Percentiles rank a stretch among this genome's conserved stretches.
phyloP scores from a whole-genome alignment of 2,329 filamentous ascomycete species.

The Xylariaceae sp. region DNA sequence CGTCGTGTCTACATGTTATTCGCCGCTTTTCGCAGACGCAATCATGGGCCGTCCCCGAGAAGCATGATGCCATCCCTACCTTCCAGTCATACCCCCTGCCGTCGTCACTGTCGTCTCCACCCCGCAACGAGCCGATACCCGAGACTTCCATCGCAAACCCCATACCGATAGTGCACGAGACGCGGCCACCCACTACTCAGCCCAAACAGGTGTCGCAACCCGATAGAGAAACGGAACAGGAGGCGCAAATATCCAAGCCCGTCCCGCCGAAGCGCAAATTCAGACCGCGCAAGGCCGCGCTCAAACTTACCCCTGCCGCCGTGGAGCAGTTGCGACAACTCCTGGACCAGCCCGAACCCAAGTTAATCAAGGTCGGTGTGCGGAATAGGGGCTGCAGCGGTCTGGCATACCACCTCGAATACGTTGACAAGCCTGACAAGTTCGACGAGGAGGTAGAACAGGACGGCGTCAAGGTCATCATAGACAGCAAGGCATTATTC shows the following conservation, averaged over 20 bases:
- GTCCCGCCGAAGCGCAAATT: constrained; percentile 61
- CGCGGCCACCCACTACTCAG: constrained; percentile 37
- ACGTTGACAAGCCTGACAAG: constrained; percentile 79
- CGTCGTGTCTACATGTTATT: constrained; percentile 36
- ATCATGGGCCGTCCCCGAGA: constrained; percentile 28
- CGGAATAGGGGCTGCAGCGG: constrained; percentile 93
- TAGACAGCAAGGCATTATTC: constrained; percentile 95
- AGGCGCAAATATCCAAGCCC: constrained; percentile 62
- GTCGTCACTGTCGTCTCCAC: constrained; percentile 36
- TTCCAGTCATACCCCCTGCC: constrained; percentile 51
- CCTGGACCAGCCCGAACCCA: constrained; percentile 79
- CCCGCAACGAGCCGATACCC: constrained; percentile 40
- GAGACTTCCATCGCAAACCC: constrained; percentile 46
- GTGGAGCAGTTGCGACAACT: constrained; percentile 72
- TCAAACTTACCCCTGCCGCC: constrained; percentile 76
- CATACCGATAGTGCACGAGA: constrained; percentile 49
- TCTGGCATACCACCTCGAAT: constrained; percentile 88
- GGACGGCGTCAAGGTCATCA: constrained; percentile 90
- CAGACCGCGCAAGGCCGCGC: constrained; percentile 80
- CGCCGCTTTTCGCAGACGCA: constrained; percentile 39
- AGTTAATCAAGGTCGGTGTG: constrained; percentile 90
- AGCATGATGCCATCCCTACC: constrained; percentile 30
- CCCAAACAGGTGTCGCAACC: constrained; percentile 15
- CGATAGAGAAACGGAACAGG: constrained; percentile 51
- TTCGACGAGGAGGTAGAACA: constrained; percentile 95